These are phyloP conservation scores for Fusarium staphyleae DNA, from an alignment of 2,329 filamentous ascomycete species.

Conservation along the genomic window DNA sequence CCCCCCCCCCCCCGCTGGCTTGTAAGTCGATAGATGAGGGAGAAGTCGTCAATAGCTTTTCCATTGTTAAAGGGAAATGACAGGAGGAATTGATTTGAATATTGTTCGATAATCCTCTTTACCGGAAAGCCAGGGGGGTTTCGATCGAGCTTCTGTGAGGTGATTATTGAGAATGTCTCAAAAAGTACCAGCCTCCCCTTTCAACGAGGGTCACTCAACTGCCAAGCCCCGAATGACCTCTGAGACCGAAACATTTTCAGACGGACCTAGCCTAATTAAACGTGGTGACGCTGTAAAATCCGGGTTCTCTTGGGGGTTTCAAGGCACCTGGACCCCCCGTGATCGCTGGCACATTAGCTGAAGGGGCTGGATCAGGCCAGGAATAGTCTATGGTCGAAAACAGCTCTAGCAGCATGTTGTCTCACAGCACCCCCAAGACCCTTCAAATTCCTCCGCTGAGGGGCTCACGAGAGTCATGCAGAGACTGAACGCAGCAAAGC, in stretches of 20 bases:
- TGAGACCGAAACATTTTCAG: constrained; percentile 7
- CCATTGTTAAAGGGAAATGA: neutral
- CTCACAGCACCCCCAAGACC: constrained; percentile 26
- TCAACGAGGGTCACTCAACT: constrained; percentile 6
- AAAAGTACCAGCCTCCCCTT: constrained; percentile 20
- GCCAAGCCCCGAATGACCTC: constrained; percentile 6
- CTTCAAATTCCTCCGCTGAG: constrained; percentile 16
- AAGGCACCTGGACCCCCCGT: constrained; percentile 8
- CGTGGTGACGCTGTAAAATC: neutral
- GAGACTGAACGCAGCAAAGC: constrained; percentile 18
- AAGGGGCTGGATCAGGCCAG: constrained; percentile 29
- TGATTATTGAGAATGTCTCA: constrained; percentile 29
- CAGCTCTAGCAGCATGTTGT: constrained; percentile 23
- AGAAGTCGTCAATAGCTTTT: constrained; percentile 1
- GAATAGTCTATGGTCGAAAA: constrained; percentile 21
- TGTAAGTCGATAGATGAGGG: constrained; percentile 11
- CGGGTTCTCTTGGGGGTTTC: neutral
- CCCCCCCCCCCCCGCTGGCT: too few species aligned
- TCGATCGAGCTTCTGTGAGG: neutral
- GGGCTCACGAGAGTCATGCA: constrained; percentile 8
- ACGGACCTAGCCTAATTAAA: neutral
- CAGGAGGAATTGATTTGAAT: neutral
- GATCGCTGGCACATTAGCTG: constrained; percentile 24
- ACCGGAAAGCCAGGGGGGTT: neutral
- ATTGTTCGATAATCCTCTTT: neutral